A percentile compares a stretch with the other conserved stretches of the same genome.
Conservation (phyloP, 148 eudicot genomes). For the Talinum fruticosum region DNA sequence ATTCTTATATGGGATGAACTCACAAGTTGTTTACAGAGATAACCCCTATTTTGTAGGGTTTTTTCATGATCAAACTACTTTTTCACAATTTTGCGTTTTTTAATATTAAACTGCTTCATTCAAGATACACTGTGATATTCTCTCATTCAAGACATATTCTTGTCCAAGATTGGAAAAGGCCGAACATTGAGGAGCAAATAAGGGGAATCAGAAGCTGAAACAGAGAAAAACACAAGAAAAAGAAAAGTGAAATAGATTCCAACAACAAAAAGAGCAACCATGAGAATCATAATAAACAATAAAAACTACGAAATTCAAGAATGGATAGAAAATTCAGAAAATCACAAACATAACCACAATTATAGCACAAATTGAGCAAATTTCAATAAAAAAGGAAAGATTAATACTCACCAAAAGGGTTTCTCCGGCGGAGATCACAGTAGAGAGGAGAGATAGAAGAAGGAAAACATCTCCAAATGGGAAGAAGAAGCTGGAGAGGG, state of each 20-base stretch:
- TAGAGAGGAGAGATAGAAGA: slow-evolving; percentile 13
- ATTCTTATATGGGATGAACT: background rate
- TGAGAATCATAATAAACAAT: background rate
- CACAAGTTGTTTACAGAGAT: background rate
- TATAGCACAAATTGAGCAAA: background rate
- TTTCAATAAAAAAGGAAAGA: background rate
- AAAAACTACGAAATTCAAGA: background rate
- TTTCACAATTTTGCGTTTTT: too few species aligned
- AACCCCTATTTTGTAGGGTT: too few species aligned
- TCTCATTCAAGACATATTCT: background rate
- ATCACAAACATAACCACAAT: background rate
- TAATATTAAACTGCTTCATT: too few species aligned
- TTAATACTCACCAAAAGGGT: slow-evolving; percentile 16
- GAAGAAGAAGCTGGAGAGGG: slow-evolving; percentile 36
- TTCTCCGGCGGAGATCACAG: slow-evolving; percentile 4
- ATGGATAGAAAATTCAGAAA: background rate
- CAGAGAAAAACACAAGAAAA: too few species aligned
- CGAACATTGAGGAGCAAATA: background rate
- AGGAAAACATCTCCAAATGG: slow-evolving; percentile 28
- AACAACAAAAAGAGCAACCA: too few species aligned
- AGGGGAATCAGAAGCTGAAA: background rate
- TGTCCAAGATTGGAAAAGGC: too few species aligned
- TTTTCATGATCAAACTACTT: too few species aligned
- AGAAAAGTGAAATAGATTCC: too few species aligned
- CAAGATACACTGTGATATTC: background rate